Evolutionary conservation across 257 asterid species (phyloP), one percentile per base, ranked within the genome.

Genomic region (Ocimum tenuiflorum): DNA sequence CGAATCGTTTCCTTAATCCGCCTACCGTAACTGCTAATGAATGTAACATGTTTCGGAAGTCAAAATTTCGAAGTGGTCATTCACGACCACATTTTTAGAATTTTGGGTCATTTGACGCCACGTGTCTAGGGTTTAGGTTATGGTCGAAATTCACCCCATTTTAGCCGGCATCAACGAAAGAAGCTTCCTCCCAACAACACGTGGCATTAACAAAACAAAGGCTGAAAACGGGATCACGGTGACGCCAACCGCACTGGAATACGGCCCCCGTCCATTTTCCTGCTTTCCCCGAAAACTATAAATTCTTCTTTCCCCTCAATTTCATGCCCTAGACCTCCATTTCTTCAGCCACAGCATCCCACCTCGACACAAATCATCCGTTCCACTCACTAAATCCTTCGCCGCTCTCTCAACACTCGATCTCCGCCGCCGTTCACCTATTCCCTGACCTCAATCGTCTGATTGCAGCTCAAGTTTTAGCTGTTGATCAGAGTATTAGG

Each of bases 261-360:
- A 74, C 72, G 27, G n/a, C n/a, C 73, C 80, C 69, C 67, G 5
- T 51, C 66, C 42, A 17, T 55, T 58, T 17, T 53, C 50, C 71
- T 68, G 33, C 62, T 51, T 76, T 73, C 77, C 77, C 85, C 82
- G 82, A 77, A 80, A 80, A 78, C 80, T 80, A 80, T 80, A 80
- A 74, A 80, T 80, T 31, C 64, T 23, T 42, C 65, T 48, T 48
- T 27, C 17, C 75, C 80, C 78, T 59, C 80, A 64, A 48, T 70
- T 74, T 46, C 78, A 76, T 80, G 85, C 82, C 82, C 82, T 80
- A 80, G 78, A 70, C 73, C 49, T 41, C 48, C 80, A 56, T 58
- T 22, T 52, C 77, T 70, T 65, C 68, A 67, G 85, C 85, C 85
- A 82, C 78, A 77, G 35, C 67, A 67, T 80, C 75, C 61, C 50